phyloP scores from a whole-genome alignment of 176 grass and related monocot genomes.

The Raddia guianensis region DNA sequence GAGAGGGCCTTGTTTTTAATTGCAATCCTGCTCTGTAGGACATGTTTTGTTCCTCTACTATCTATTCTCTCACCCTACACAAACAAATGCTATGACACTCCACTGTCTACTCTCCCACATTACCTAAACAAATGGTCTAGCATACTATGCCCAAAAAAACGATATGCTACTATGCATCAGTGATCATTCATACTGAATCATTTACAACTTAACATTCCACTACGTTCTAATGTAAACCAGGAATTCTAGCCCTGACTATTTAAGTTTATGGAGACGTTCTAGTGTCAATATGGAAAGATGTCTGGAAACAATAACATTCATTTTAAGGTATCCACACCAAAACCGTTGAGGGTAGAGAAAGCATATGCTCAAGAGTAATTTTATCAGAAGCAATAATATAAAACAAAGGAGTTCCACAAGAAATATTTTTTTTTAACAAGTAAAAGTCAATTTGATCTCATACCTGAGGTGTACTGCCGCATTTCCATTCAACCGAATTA shows the following conservation, averaged over 20 bases:
- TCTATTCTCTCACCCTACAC: neutral
- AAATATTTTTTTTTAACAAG: slow-evolving; percentile 32
- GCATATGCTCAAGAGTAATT: neutral
- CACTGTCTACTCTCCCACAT: neutral
- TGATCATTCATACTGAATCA: slow-evolving; percentile 20
- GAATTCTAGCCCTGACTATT: neutral
- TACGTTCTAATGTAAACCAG: neutral
- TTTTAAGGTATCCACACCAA: neutral
- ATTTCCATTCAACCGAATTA: slow-evolving; percentile 74
- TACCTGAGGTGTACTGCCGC: slow-evolving; percentile 74
- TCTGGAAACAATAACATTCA: neutral
- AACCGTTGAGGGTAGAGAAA: slow-evolving; percentile 9
- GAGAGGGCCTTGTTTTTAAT: neutral
- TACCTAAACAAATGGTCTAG: neutral
- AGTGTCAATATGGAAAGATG: neutral
- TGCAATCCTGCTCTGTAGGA: neutral
- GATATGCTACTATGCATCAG: neutral
- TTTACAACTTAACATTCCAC: neutral
- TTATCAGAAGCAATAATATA: neutral
- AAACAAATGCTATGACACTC: neutral
- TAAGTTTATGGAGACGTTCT: neutral
- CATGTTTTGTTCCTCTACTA: neutral
- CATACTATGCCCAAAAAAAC: neutral
- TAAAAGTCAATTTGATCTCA: slow-evolving; percentile 23
- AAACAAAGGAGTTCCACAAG: neutral